Evolutionary conservation across 352 stramenopile species (phyloP), one percentile per base, ranked within the genome.

Genomic region (Globisporangium takayamanum): DNA sequence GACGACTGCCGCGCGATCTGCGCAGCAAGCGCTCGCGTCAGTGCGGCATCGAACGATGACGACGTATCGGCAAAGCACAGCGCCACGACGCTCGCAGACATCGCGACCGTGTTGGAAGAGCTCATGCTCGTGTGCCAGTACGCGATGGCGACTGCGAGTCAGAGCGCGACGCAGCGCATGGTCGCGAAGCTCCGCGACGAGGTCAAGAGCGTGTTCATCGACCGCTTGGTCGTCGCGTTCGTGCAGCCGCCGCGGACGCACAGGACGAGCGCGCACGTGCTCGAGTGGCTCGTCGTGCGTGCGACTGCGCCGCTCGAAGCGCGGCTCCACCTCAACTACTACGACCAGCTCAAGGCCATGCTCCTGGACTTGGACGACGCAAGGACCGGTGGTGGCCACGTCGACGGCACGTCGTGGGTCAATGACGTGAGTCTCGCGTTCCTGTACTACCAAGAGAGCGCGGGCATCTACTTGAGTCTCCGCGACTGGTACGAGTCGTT

Each of bases 401-500:
- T 28, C 1, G 52, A 14, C 5, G 37, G 67, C 20, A 48, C 58
- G 44, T 72, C 69, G 44, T 89, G 74, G 67, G 60, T 79, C 18
- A 70, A 77, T 30, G 80, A 93, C 54, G 64, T 89, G 20, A 80
- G 79, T 18, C 54, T 89, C 8, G 76, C 72, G 18, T 90, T 88
- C 67, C 51, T 83, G 37, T 82, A 88, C 52, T 93, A 93, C 56
- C 69, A 81, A 16, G 80, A 91, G 59, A 88, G 68, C 37, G 64
- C 79, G 0, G 80, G 77, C 37, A 70, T 83, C 20, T 72, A 76
- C 12, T 54, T 93, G 52, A 84, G 73, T 54, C 60, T 91, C 44
- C 59, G 59, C 33, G 83, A 91, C 39, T 93, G 83, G 83, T 87
- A 80, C 52, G 74, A 78, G 18, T 72, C 72, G 36, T 93, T 91